Conservation (phyloP, 73 alveolate species). For the Paramecium sonneborni region DNA sequence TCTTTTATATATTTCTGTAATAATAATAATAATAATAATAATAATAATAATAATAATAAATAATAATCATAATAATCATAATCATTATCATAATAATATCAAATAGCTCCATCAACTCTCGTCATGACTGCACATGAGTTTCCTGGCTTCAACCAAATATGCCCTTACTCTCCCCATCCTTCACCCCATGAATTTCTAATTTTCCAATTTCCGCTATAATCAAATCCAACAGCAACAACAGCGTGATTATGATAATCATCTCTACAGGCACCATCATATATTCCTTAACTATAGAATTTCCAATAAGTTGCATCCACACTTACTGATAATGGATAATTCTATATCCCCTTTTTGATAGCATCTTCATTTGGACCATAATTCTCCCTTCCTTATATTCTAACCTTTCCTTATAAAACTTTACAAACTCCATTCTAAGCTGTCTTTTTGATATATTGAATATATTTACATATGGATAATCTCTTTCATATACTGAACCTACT, state of each 20-base stretch:
- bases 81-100: neutral
- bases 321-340: constrained; percentile 66
- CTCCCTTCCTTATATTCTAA: neutral
- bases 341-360: constrained; percentile 55
- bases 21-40: no score
- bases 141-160: constrained; percentile 52
- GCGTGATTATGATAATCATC: constrained; percentile 68
- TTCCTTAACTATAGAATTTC: constrained; percentile 76
- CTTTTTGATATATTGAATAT: neutral
- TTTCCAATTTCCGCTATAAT: constrained; percentile 54
- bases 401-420: neutral
- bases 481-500: constrained; percentile 41
- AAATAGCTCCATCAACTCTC: constrained; percentile 41
- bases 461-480: constrained; percentile 55
- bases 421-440: constrained; percentile 54
- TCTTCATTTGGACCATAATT: constrained; percentile 19
- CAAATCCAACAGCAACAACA: constrained; percentile 66
- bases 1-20: no score
- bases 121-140: constrained; percentile 64
- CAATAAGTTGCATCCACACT: constrained; percentile 80
- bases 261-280: constrained; percentile 66
- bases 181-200: constrained; percentile 61
- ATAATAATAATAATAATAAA: no score
- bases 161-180: constrained; percentile 55
- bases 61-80: no score